A percentile compares a stretch with the other conserved stretches of the same genome.
Conservation (phyloP, 306 rosid species). For the Lagenaria siceraria region DNA sequence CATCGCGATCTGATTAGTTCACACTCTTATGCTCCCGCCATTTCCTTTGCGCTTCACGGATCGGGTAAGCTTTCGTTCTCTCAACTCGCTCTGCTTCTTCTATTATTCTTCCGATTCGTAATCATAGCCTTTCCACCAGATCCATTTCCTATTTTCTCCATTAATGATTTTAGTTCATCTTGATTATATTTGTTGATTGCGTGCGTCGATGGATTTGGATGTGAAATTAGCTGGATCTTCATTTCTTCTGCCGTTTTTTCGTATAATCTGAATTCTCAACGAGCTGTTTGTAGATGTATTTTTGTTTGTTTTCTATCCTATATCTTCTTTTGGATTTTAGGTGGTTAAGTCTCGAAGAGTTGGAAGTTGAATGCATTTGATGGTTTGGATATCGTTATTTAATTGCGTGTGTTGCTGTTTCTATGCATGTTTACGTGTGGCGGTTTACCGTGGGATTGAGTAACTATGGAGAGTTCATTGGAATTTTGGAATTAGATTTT, state of each 20-base stretch:
- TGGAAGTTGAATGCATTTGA: neutral
- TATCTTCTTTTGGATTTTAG: neutral
- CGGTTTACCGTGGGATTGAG: neutral
- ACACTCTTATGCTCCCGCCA: slow-evolving; percentile 9
- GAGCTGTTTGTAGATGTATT: neutral
- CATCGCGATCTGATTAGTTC: neutral
- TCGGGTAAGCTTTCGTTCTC: neutral
- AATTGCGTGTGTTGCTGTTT: neutral
- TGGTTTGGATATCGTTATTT: neutral
- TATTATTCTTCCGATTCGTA: no score
- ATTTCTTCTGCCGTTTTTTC: neutral
- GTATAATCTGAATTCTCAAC: neutral
- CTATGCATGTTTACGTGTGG: neutral
- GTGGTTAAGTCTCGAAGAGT: neutral
- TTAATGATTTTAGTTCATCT: neutral
- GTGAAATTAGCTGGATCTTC: neutral
- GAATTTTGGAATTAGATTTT: neutral
- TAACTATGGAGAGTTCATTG: neutral
- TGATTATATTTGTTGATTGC: neutral
- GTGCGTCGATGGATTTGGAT: neutral
- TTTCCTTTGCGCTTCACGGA: neutral
- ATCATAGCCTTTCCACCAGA: neutral
- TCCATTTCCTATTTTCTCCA: neutral
- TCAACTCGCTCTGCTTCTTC: neutral
- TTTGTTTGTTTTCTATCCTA: neutral